Evolutionary conservation across 371 early-diverging fungal genomes (phyloP), one percentile per base, ranked within the genome.

Genomic region (Sanchytrium tribonematis): DNA sequence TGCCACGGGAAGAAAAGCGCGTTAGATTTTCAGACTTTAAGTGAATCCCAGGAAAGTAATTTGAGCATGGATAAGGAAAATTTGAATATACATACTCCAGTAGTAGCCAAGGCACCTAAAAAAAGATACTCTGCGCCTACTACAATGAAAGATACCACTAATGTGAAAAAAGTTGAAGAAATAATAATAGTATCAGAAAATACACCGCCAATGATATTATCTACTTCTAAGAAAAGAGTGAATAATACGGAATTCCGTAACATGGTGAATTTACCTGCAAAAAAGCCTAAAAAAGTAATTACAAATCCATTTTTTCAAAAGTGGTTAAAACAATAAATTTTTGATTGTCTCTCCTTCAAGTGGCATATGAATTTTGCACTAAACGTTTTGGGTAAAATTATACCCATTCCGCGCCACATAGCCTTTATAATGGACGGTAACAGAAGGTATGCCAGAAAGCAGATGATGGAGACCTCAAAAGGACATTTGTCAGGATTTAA

Each of bases 371-470:
- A n/a, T n/a, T n/a, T n/a, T n/a, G n/a, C n/a, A n/a, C n/a, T n/a
- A n/a, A n/a, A n/a, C n/a, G n/a, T n/a, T n/a, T n/a, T n/a, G n/a
- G n/a, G n/a, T n/a, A 67, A 28, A 67, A n/a, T 28, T 17, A 28
- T 67, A 67, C 2, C 5, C 30, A 5, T 96, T 28, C 98, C 98
- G 0, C 76, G 81, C n/a, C 98, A 97, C 76, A 81, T 97, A 12
- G 98, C 88, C 0, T 93, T 99, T 75, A 90, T 99, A 69, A 88
- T 97, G 84, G 99, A 99, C 76, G 99, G 99, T 5, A 98, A 99
- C 80, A 80, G 99, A 70, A 84, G 99, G 31, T 98, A 82, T 76
- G 93, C 80, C 1, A 72, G 72, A 81, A 82, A 81, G 66, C 72
- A 74, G 1, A 80, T 85, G 28, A 71, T 82, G 70, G 72, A 77